Base-by-base conservation (phyloP, 225 moss, liverwort and hornwort genomes). In the Antitrichia curtipendula region DNA sequence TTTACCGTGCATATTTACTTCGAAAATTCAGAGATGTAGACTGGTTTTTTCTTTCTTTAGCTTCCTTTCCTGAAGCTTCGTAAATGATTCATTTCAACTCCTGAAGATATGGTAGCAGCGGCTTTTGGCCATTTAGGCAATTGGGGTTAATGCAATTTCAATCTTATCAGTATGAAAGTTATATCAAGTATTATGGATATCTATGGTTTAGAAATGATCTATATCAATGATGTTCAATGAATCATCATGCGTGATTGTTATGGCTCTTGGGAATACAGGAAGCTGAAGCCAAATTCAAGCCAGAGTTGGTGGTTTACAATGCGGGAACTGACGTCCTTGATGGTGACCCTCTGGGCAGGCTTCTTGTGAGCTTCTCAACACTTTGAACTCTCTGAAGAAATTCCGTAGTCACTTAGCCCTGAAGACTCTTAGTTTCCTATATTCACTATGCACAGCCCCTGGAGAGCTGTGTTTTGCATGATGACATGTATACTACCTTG, bases 261-360 rank as follows among this genome's bases (percentile, higher is more conserved):
- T 59, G 87, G 27, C 64, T 64, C 56, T 69, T 49, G 84, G 56
- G 61, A 88, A 41, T 78, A 79, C 91, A 97, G 95, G 95, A 64
- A 86, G 95, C 93, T 45, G 90, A 87, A 89, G 50, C 87, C 28
- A 87, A 90, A 49, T 97, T 96, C 85, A 83, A 93, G 88, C 95
- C 99, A 57, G 93, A 97, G 41, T 86, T 95, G 78, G 86, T 99
- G 49, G 80, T 99, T 25, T 99, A 99, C 90, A 99, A 99, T 90
- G 99, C 99, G 70, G 99, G 97, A 61, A 99, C 99, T 19, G 99
- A 99, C 90, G 88, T 99, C 69, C 96, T 99, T 50, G 95, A 97
- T 47, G 97, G 97, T 45, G 99, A 99, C 84, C 94, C 96, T 58
- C 90, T 99, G 47, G 99, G 99, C 59, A 88, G 91, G 90, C 95